Evolutionary conservation across 495 filamentous ascomycete species (phyloP), one percentile per base, ranked within the genome.

Genomic region (Neurospora sp.): DNA sequence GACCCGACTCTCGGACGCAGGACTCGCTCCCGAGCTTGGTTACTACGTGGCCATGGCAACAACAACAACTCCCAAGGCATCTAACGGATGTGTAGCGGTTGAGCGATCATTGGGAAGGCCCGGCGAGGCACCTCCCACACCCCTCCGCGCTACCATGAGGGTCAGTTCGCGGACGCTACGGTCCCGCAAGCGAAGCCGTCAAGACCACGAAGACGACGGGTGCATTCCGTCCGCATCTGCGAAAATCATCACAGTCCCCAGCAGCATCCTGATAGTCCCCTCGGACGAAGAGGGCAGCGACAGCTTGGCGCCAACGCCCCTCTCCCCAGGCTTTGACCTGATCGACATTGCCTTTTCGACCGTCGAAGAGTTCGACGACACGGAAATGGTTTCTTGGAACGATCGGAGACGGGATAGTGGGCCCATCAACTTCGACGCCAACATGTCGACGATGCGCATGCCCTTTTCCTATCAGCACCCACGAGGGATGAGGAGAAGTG

Each of bases 31-130:
- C 59, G 65, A 71, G 8, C 12, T 73, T 9, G n/a, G 8, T 10
- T 37, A 70, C 12, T 69, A 71, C 27, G 27, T 37, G 53, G 53
- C 53, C 53, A 65, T 61, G 53, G 22, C 31, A 35, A 35, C 27
- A 69, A 39, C 10, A 12, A 22, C 45, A 69, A 69, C 16, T 9
- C 8, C 59, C n/a, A 71, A 16, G 72, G 68, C 22, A 69, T 78
- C 31, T 35, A 44, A 40, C 3, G 70, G 74, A 41, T 78, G 77
- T 59, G 59, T 78, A 39, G 72, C 72, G 9, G 61, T 78, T 42
- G 71, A 70, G 39, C 73, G 77, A 9, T 69, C 73, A 5, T 16
- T 41, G 14, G 53, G 44, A 7, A 75, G 47, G 14, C 45, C 61
- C 31, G 35, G 27, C 22, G 39, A 42, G 20, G 68, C 31, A 27